Evolutionary conservation across 1,139 yeast genomes (phyloP), one percentile per base, ranked within the genome.

Genomic region (Suhomyces bokatorum): DNA sequence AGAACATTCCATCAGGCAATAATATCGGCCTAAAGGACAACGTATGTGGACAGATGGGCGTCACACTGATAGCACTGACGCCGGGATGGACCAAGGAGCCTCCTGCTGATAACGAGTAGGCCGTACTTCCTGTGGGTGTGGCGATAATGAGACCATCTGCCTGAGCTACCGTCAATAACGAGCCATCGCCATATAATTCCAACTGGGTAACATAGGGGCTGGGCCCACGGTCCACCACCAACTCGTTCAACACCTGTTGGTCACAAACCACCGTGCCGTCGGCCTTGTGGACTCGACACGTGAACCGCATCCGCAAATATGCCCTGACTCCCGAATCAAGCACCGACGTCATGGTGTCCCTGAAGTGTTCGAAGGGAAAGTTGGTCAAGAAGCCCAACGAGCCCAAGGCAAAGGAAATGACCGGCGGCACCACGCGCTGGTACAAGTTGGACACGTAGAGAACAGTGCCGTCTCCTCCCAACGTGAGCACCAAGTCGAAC

Each of bases 401-500:
- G 0, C 96, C 96, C 33, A 88, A 69, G 2, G 91, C 75, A 64
- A 88, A 88, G 26, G 90, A 81, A 56, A 87, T 77, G n/a, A 87
- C 88, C 1, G 96, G 97, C 3, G 97, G 96, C 0, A 88, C 96
- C 41, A 83, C 81, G 50, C 80, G 67, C 60, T 88, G 96, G 64
- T 88, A 88, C 40, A 88, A 64, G 37, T 87, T 85, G 1, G 91
- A 84, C 1, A 85, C 95, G 59, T 81, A 87, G 34, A 88, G 66
- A 7, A 88, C 96, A 0, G 97, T 88, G 26, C 97, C 97, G 59
- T 88, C 97, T 16, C 97, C 97, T 14, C 96, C 96, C 28, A 87
- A 64, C 0, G 96, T 86, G 24, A 88, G 74, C 6, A 87, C 89
- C 49, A 88, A 68, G 61, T 89, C 96, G 54, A 88, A 84, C 35